Evolutionary conservation across 139 green algal genomes (phyloP).

Genomic region (Nannochloris sp.): DNA sequence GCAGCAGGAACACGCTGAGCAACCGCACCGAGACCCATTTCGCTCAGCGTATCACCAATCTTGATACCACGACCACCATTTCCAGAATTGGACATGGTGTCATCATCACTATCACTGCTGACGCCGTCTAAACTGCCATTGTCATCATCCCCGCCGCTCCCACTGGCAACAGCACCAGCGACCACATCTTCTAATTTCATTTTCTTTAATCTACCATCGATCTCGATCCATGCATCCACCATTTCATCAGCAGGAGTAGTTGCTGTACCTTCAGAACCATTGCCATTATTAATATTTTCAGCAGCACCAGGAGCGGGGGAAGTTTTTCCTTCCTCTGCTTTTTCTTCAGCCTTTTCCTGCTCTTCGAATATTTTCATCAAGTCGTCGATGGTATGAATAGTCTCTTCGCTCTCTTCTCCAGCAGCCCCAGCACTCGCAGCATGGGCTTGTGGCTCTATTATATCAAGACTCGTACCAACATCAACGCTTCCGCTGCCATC

Average conservation of each 20-base stretch:
- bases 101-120: too few relatives aligned
- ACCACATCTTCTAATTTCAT: neutral
- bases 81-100: too few relatives aligned
- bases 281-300: neutral
- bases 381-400: slow-evolving; percentile 22
- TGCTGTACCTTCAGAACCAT: neutral
- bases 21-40: neutral
- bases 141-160: neutral
- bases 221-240: neutral
- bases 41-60: neutral
- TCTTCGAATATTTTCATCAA: slow-evolving; percentile 9
- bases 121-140: too few relatives aligned
- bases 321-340: neutral
- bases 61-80: too few relatives aligned
- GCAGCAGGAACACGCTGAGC: slow-evolving; percentile 33
- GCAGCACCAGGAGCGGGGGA: neutral
- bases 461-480: too few relatives aligned
- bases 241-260: neutral
- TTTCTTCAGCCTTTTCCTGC: neutral
- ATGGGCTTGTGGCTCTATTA: too few relatives aligned
- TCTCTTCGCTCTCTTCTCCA: slow-evolving; percentile 6
- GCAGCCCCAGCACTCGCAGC: too few relatives aligned
- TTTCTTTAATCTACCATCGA: neutral
- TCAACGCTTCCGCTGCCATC: too few relatives aligned
- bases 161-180: neutral